Evolutionary conservation across 75 land plant species (phyloP).

Genomic region (Isoetes taiwanensis): DNA sequence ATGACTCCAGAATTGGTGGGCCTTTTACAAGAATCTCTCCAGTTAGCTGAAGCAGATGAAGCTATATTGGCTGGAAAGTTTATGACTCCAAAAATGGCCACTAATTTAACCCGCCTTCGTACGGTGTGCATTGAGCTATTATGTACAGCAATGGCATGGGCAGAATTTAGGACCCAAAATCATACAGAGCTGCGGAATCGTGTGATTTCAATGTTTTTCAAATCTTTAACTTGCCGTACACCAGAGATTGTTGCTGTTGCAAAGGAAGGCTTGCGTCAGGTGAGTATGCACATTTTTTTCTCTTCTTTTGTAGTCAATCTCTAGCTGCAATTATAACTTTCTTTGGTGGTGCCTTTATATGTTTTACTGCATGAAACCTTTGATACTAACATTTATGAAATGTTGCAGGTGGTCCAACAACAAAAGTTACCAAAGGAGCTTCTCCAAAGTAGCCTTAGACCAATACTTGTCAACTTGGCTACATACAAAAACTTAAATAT

Average conservation of each 20-base stretch:
- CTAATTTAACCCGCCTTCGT: slow-evolving; percentile 74
- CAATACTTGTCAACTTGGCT: slow-evolving; percentile 90
- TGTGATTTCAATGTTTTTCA: slow-evolving; percentile 96
- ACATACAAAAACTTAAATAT: slow-evolving; percentile 80
- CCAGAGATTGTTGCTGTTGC: slow-evolving; percentile 99
- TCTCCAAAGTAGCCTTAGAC: slow-evolving; percentile 90
- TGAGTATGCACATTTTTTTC: slow-evolving; percentile 7
- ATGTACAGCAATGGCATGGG: slow-evolving; percentile 99
- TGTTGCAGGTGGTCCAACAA: slow-evolving; percentile 75
- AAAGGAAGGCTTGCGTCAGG: slow-evolving; percentile 97
- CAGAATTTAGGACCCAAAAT: slow-evolving; percentile 71
- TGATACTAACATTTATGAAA: not conserved
- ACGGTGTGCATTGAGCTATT: slow-evolving; percentile 97
- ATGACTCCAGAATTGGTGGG: slow-evolving; percentile 72
- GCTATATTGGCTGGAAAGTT: slow-evolving; percentile 73
- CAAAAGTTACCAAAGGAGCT: slow-evolving; percentile 97
- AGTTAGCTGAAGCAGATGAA: slow-evolving; percentile 98
- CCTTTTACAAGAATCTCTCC: slow-evolving; percentile 87
- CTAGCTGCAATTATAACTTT: not conserved
- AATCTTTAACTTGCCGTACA: slow-evolving; percentile 89
- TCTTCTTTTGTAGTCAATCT: not conserved
- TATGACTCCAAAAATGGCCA: slow-evolving; percentile 87
- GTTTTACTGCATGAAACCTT: not conserved
- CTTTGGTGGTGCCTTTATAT: not conserved
- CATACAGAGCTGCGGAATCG: slow-evolving; percentile 85